Base-by-base conservation (phyloP, 345 rosid genomes). In the Salix suchowensis region DNA sequence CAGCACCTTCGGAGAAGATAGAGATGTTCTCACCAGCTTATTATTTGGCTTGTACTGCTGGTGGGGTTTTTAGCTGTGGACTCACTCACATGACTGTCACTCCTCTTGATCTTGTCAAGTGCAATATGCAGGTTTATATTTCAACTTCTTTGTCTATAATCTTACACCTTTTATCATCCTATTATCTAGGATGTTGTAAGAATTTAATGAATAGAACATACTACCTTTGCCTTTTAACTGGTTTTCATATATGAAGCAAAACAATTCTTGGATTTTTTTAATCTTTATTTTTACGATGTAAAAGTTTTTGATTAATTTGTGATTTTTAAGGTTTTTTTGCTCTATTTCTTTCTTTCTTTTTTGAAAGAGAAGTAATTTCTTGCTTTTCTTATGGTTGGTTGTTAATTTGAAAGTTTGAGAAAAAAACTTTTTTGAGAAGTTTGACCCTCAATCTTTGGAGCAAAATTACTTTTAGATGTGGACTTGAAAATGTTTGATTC, bases 101-200 rank as follows among this genome's bases (percentile, higher is more conserved):
- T 66, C 99, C 99, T 5, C 92, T 96, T 37, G 99, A 96, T 87
- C 89, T 96, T 65, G 88, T 96, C 87, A 96, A 96, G 85, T 96
- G 99, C 82, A 96, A 96, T 76, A 96, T 96, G 99, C 99, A 96
- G 99, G 98, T 94, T n/a, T n/a, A n/a, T n/a, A n/a, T 10, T 30
- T 23, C 28, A 30, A 0, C 39, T 65, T 58, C 62, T 58, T 58
- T 3, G 2, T 11, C 28, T 9, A 10, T 23, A 26, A 58, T 58
- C 62, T 58, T 58, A 58, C 62, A 23, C 28, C 4, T 58, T 58
- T n/a, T 23, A 58, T 23, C 28, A 23, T 46, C 52, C 52, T 46
- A 46, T 46, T 15, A 46, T 2, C 18, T 46, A 15, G 52, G 52
- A 46, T 46, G 15, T 23, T 58, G 28, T n/a, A 9, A 58, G 23